Evolutionary conservation across 805 yeast genomes (phyloP).

Genomic region (Sugiyamaella americana): DNA sequence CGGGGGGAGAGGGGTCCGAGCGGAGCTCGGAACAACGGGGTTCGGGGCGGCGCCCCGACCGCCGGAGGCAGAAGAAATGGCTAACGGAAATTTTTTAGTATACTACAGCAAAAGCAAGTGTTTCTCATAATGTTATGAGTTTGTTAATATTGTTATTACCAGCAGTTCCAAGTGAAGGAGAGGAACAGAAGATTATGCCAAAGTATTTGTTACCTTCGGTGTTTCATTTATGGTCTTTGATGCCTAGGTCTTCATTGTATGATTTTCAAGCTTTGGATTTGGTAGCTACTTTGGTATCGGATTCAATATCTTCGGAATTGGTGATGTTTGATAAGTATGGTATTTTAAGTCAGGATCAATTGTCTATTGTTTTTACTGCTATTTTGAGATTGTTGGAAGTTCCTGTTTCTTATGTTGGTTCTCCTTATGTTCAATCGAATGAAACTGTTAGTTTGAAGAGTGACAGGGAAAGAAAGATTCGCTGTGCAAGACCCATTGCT

Average conservation of each 20-base stretch:
- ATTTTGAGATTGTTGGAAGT: conserved; percentile 38
- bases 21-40: not conserved
- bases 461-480: conserved; percentile 20
- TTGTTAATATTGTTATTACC: conserved; percentile 19
- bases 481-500: conserved; percentile 36
- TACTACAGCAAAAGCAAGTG: conserved; percentile 16
- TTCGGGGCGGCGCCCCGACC: not conserved
- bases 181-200: conserved; percentile 24
- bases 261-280: conserved; percentile 63
- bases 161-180: conserved; percentile 15
- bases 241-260: conserved; percentile 40
- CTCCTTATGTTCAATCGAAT: conserved; percentile 30
- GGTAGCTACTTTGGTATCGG: conserved; percentile 51
- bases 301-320: conserved; percentile 29
- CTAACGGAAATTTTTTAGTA: conserved; percentile 7
- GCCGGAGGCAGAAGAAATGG: not conserved
- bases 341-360: conserved; percentile 56
- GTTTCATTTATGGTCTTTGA: conserved; percentile 68
- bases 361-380: conserved; percentile 51
- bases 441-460: conserved; percentile 20
- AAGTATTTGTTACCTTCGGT: conserved; percentile 58
- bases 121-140: conserved; percentile 22
- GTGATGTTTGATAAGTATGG: conserved; percentile 50
- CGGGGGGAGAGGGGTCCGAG: not conserved
- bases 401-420: conserved; percentile 43